These are phyloP conservation scores for Fusarium sp. DNA, from an alignment of 2,329 filamentous ascomycete species.

Conservation along the genomic window DNA sequence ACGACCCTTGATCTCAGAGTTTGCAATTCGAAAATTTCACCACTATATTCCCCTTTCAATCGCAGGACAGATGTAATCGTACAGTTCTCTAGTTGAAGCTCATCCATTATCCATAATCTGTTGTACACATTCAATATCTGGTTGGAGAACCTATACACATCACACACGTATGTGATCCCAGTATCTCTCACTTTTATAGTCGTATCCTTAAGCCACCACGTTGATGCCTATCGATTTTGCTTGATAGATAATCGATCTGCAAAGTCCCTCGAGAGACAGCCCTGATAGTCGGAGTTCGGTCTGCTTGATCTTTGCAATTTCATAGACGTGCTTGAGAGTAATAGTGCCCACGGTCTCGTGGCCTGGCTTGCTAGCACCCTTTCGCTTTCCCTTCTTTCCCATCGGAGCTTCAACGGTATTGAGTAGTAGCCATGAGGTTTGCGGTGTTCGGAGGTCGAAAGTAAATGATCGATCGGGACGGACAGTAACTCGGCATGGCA, in stretches of 20 bases:
- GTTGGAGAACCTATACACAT: slow-evolving; percentile 26
- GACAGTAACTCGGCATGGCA: slow-evolving; percentile 90
- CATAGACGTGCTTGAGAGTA: slow-evolving; percentile 94
- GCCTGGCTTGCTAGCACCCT: slow-evolving; percentile 80
- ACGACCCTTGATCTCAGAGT: background rate
- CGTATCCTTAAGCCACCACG: slow-evolving; percentile 67
- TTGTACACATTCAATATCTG: slow-evolving; percentile 42
- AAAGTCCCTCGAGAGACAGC: slow-evolving; percentile 75
- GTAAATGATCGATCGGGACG: slow-evolving; percentile 92
- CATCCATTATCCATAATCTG: slow-evolving; percentile 33
- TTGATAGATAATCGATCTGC: slow-evolving; percentile 78
- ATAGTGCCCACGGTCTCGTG: slow-evolving; percentile 84
- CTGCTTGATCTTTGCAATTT: slow-evolving; percentile 97
- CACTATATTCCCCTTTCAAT: background rate
- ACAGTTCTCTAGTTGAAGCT: slow-evolving; percentile 23
- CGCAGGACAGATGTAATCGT: slow-evolving; percentile 21
- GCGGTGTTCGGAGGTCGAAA: slow-evolving; percentile 93
- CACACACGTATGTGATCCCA: slow-evolving; percentile 23
- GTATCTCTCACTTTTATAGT: slow-evolving; percentile 6
- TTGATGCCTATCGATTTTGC: slow-evolving; percentile 80
- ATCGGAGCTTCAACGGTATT: slow-evolving; percentile 80
- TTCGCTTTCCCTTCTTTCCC: slow-evolving; percentile 77
- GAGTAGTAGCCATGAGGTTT: slow-evolving; percentile 90
- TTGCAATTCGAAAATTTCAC: background rate
- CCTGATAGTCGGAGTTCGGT: slow-evolving; percentile 79